A percentile compares a stretch with the other conserved stretches of the same genome.
Conservation (phyloP, 176 grass and related monocot genomes). For the Puccinellia tenuiflora region DNA sequence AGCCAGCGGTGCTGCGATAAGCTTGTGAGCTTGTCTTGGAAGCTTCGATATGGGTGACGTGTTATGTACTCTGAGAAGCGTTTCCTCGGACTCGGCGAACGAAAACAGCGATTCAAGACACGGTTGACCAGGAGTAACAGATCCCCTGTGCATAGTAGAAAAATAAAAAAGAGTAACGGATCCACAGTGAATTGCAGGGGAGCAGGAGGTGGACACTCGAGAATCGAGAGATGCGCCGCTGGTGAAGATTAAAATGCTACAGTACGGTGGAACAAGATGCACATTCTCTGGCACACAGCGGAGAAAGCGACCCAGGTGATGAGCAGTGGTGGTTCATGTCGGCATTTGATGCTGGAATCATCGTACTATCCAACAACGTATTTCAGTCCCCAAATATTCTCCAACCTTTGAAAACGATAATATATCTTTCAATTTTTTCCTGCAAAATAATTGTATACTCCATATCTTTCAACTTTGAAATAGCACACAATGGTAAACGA, state of each 20-base stretch:
- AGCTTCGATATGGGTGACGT: too few relatives aligned
- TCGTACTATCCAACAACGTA: neutral
- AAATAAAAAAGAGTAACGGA: too few relatives aligned
- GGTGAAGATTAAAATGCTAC: too few relatives aligned
- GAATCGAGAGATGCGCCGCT: neutral
- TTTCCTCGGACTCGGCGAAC: neutral
- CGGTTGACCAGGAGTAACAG: neutral
- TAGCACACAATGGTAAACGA: neutral
- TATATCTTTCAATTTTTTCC: too few relatives aligned
- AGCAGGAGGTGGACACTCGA: neutral
- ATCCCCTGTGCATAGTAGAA: neutral
- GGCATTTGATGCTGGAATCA: neutral
- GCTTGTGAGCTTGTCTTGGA: neutral
- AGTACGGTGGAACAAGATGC: slow-evolving; percentile 16
- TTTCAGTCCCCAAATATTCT: neutral
- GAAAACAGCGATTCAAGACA: neutral
- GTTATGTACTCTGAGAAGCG: neutral
- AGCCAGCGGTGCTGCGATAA: too few relatives aligned
- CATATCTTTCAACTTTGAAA: neutral
- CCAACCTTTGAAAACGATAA: too few relatives aligned
- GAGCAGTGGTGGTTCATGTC: neutral
- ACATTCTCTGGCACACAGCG: neutral
- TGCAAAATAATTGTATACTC: too few relatives aligned
- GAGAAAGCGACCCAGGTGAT: slow-evolving; percentile 13
- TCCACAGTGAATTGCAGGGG: neutral